These are phyloP conservation scores for Ceratocystis eucalypticola DNA, from an alignment of 2,329 filamentous ascomycete species.

Conservation along the genomic window DNA sequence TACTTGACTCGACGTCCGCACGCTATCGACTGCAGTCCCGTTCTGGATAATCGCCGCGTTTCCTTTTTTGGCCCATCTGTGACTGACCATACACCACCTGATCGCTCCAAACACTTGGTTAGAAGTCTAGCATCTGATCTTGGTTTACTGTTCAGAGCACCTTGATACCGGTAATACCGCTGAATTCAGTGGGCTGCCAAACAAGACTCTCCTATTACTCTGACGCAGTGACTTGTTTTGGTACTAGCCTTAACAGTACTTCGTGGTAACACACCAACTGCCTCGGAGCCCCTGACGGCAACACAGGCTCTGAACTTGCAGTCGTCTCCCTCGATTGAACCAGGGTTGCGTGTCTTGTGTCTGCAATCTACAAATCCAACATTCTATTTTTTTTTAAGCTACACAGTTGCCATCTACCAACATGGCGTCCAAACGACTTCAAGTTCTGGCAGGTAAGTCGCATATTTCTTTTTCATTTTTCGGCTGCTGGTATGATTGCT, in stretches of 20 bases:
- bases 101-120: not conserved
- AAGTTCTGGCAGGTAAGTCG: slow-evolving; percentile 17
- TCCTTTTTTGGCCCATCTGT: not conserved
- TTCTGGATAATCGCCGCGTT: not conserved
- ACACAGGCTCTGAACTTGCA: not conserved
- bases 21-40: not conserved
- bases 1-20: not conserved
- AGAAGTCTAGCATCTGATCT: too few relatives aligned
- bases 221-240: not conserved
- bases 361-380: not conserved
- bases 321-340: not conserved
- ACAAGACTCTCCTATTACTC: not conserved
- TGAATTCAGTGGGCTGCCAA: too few relatives aligned
- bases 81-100: not conserved
- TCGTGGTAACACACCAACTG: slow-evolving; percentile 7
- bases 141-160: too few relatives aligned
- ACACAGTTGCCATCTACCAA: not conserved
- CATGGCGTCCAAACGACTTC: slow-evolving; percentile 17
- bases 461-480: not conserved
- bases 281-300: not conserved
- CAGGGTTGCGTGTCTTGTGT: not conserved
- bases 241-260: not conserved
- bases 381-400: not conserved
- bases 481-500: not conserved
- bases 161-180: too few relatives aligned